Evolutionary conservation across 495 filamentous ascomycete species (phyloP).

Genomic region (Mycothermus thermophilus): DNA sequence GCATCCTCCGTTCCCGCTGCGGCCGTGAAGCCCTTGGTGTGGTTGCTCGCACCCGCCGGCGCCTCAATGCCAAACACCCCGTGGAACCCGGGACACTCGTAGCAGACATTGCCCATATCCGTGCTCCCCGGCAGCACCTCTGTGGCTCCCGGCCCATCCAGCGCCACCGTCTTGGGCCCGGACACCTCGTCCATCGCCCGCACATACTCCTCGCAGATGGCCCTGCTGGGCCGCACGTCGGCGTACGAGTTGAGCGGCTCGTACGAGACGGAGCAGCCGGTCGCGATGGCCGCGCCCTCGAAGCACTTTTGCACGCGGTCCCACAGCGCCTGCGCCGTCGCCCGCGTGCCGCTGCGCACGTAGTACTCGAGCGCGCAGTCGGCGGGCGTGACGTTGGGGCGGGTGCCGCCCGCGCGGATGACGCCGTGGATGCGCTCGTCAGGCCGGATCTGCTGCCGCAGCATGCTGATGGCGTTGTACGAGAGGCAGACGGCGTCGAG

Average conservation of each 20-base stretch:
- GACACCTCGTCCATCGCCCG: no score
- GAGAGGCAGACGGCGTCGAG: constrained; percentile 47
- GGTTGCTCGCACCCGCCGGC: constrained; percentile 33
- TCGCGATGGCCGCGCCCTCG: constrained; percentile 41
- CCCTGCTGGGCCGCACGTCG: constrained; percentile 36
- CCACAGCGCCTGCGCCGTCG: constrained; percentile 33
- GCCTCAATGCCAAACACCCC: constrained; percentile 40
- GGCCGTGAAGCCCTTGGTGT: constrained; percentile 40
- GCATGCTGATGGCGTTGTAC: constrained; percentile 47
- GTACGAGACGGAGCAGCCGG: constrained; percentile 37
- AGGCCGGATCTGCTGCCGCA: constrained; percentile 45
- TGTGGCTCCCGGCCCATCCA: constrained; percentile 25
- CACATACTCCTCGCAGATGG: constrained; percentile 38
- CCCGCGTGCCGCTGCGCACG: constrained; percentile 33
- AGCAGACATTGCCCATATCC: constrained; percentile 43
- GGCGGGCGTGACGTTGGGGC: constrained; percentile 38
- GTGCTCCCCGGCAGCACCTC: constrained; percentile 32
- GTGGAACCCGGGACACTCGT: constrained; percentile 44
- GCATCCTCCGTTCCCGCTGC: constrained; percentile 38
- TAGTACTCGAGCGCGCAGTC: constrained; percentile 43
- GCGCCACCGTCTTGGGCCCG: constrained; percentile 19
- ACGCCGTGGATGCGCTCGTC: constrained; percentile 22
- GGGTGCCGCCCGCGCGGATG: constrained; percentile 15
- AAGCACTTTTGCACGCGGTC: constrained; percentile 39
- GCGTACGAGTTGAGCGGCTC: constrained; percentile 37